Base-by-base conservation (phyloP, 495 filamentous ascomycete species). In the Xylaria longipes region DNA sequence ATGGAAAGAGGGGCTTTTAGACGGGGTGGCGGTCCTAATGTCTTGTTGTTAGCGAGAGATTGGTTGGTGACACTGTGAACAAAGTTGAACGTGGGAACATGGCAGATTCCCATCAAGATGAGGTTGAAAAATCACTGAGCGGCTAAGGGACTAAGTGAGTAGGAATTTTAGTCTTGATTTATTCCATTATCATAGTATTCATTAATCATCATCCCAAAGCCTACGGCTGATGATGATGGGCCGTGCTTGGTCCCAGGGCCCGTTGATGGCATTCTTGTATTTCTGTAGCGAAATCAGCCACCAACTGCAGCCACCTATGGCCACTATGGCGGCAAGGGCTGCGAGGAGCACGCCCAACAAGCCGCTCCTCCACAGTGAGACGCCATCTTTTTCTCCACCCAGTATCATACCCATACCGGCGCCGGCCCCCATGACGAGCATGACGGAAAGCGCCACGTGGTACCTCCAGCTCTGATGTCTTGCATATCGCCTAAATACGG, bases 251-350 rank as follows among this genome's bases (percentile, higher is more conserved):
- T 99, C 96, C 96, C 96, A 99, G 4, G 96, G 96, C 39, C 96
- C 96, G 76, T 93, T 93, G 69, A 99, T 98, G 79, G 98, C 96
- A 82, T 98, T 98, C 87, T 99, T 99, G 81, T 98, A 99, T 84
- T 95, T 95, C 82, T 99, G 96, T 80, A 99, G 81, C 58, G 93
- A 92, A 77, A 99, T 98, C 69, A 99, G 83, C 97, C 97, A 98
- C 95, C 94, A 98, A 75, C 92, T 95, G 78, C 95, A 98, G 52
- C 93, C 91, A 3, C 95, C 96, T 93, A 98, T 97, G 2, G 89
- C 91, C 39, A 97, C 74, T 1, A 81, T 77, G 3, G 89, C 87
- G 3, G 91, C 92, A 43, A 91, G 75, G 58, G 92, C 80, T 29
- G 88, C 87, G 6, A 95, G 93, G 6, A 97, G 78, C 48, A 97